Evolutionary conservation across 148 eudicot species (phyloP), one percentile per base, ranked within the genome.

Genomic region (Camellia sinensis): DNA sequence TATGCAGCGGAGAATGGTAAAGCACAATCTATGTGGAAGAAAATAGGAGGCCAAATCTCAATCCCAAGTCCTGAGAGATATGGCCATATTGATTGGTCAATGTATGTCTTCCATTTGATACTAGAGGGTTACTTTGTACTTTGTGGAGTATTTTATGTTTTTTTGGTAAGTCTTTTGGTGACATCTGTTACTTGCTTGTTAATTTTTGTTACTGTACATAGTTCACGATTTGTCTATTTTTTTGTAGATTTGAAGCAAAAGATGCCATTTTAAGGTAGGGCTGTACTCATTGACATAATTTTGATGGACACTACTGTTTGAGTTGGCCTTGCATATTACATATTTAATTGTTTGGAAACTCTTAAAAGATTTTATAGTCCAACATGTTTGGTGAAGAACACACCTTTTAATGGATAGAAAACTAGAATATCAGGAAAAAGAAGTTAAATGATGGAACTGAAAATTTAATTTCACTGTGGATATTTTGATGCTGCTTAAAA

Each of bases 81-180:
- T 90, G 88, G 84, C 75, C 88, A 82, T 75, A 81, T 91, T 85
- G 97, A 96, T 87, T 96, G 99, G 99, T 91, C 92, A 86, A 87
- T 83, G 99, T 96, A 92, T 83, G 97, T 86, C 77, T 83, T 83
- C 87, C 86, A 80, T 63, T 82, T 83, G 76, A 68, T 46, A 46
- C 78, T 78, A 78, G 41, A 71, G 80, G 78, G 41, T 81, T 85
- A 46, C 50, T 46, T 46, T 46, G 50, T 46, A 46, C 50, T 46
- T 7, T 46, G 50, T 4, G 50, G 76, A 74, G 45, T 74, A 84
- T 53, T 60, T 62, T 78, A 53, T 79, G 54, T 67, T 66, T 61
- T 60, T 44, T 82, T 6, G 45, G 79, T 54, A 65, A 77, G 2
- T 52, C 46, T 73, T 63, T 19, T 37, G 22, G 63, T 76, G 62